These are phyloP conservation scores for Fusarium secorum DNA, from an alignment of 2,329 filamentous ascomycete species.

Conservation along the genomic window DNA sequence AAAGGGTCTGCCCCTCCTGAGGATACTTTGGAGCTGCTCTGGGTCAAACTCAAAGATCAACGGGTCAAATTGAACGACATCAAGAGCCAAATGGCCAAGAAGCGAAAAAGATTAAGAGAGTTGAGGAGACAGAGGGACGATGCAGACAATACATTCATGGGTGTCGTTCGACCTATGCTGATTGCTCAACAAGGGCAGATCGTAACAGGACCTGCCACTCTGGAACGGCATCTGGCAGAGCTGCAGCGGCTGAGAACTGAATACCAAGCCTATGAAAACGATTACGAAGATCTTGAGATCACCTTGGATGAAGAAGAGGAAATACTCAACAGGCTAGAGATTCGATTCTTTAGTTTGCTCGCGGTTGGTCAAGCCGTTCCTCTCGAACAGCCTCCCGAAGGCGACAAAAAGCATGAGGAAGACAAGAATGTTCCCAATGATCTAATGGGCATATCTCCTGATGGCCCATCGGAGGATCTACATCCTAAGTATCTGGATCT, in stretches of 20 bases:
- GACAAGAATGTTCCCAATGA: conserved; percentile 43
- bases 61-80: conserved; percentile 43
- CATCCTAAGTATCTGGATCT: conserved; percentile 59
- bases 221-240: conserved; percentile 45
- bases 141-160: conserved; percentile 53
- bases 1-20: conserved; percentile 37
- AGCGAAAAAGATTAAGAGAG: conserved; percentile 44
- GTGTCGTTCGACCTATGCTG: conserved; percentile 49
- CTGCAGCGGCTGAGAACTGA: conserved; percentile 51
- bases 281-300: conserved; percentile 49
- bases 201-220: conserved; percentile 30
- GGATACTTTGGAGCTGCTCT: conserved; percentile 47
- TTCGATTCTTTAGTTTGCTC: conserved; percentile 50
- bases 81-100: conserved; percentile 45
- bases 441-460: conserved; percentile 48
- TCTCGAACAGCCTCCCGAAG: conserved; percentile 6
- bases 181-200: conserved; percentile 38
- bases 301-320: conserved; percentile 49
- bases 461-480: conserved; percentile 49
- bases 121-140: conserved; percentile 47
- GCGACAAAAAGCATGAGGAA: conserved; percentile 9
- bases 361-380: conserved; percentile 41
- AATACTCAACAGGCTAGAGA: conserved; percentile 48
- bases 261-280: conserved; percentile 48
- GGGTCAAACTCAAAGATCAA: conserved; percentile 49